These are phyloP conservation scores for Phytopythium montanum DNA, from an alignment of 352 stramenopile species.

Conservation along the genomic window DNA sequence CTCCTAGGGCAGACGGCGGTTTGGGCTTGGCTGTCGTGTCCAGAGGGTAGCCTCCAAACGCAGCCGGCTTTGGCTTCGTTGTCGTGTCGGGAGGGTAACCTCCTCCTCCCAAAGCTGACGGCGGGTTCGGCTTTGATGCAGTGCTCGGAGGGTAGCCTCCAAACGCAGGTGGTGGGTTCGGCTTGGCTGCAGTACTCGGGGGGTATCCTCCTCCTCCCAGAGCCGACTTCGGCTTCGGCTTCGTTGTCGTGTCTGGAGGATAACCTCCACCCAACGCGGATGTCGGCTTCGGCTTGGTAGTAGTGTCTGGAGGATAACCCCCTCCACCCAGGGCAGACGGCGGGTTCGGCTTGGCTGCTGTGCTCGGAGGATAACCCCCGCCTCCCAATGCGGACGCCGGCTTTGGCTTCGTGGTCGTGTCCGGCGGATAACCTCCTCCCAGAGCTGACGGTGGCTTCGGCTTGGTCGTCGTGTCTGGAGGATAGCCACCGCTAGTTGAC, in stretches of 20 bases:
- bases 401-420: constrained; percentile 15
- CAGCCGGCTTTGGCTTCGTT: constrained; percentile 10
- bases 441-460: constrained; percentile 23
- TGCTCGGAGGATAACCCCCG: constrained; percentile 7
- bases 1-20: constrained; percentile 3
- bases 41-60: background rate
- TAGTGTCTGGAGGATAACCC: constrained; percentile 17
- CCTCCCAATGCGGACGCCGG: constrained; percentile 2
- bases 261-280: too few relatives aligned
- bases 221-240: constrained; percentile 11
- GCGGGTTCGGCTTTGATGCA: constrained; percentile 13
- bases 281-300: constrained; percentile 23
- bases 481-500: constrained; percentile 1
- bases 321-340: background rate
- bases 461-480: constrained; percentile 22
- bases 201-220: constrained; percentile 21
- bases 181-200: constrained; percentile 13
- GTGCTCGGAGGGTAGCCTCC: constrained; percentile 6
- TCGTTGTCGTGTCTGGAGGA: constrained; percentile 11
- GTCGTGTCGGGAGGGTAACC: constrained; percentile 27
- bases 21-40: constrained; percentile 17
- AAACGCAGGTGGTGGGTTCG: constrained; percentile 11
- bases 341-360: constrained; percentile 16
- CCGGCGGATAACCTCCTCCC: constrained; percentile 30
- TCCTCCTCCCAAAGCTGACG: constrained; percentile 8